Evolutionary conservation across 345 rosid genomes (phyloP).

Genomic region (Arabidopsis arenosa): DNA sequence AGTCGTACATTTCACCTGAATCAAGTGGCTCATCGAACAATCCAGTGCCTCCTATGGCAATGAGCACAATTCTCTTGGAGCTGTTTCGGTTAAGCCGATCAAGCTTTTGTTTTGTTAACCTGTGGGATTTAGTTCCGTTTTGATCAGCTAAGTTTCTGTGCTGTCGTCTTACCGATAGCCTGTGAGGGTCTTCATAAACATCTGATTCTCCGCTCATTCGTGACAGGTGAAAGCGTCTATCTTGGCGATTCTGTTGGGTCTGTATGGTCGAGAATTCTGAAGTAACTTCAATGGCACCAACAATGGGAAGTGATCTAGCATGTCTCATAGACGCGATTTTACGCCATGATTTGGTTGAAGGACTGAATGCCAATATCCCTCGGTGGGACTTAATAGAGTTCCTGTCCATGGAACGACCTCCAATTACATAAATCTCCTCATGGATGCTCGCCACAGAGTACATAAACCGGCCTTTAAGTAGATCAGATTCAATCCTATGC

Average conservation of each 20-base stretch:
- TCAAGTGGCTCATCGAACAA: slow-evolving; percentile 86
- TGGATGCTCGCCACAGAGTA: slow-evolving; percentile 74
- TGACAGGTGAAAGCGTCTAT: slow-evolving; percentile 71
- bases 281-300: slow-evolving; percentile 74
- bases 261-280: slow-evolving; percentile 58
- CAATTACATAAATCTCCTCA: slow-evolving; percentile 81
- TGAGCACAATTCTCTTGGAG: slow-evolving; percentile 67
- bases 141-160: slow-evolving; percentile 60
- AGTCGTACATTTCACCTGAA: slow-evolving; percentile 96
- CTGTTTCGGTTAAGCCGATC: slow-evolving; percentile 52
- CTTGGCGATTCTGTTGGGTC: slow-evolving; percentile 67
- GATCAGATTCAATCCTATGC: slow-evolving; percentile 73
- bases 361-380: slow-evolving; percentile 79
- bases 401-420: slow-evolving; percentile 89
- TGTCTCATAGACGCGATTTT: slow-evolving; percentile 81
- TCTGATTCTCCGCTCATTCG: slow-evolving; percentile 76
- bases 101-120: slow-evolving; percentile 60
- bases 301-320: slow-evolving; percentile 82
- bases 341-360: slow-evolving; percentile 81
- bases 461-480: slow-evolving; percentile 84
- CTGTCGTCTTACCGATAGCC: slow-evolving; percentile 82
- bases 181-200: slow-evolving; percentile 96
- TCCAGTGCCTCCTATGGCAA: slow-evolving; percentile 85
- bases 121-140: slow-evolving; percentile 59
- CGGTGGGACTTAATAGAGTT: slow-evolving; percentile 86